Base-by-base conservation (phyloP, 2,329 filamentous ascomycete species). In the Pestalotiopsis sp. region DNA sequence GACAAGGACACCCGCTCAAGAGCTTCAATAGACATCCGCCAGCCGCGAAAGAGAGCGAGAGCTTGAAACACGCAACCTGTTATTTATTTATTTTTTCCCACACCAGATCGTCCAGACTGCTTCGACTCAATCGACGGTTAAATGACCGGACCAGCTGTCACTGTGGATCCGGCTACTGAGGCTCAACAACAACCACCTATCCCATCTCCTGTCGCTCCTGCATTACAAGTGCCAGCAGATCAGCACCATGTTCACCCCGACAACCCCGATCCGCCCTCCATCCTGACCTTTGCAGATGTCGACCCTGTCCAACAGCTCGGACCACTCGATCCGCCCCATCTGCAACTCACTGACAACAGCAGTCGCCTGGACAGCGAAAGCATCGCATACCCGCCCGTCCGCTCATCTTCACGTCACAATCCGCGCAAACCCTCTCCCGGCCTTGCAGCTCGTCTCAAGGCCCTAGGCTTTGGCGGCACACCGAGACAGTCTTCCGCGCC, bases 361-460 rank as follows among this genome's bases (percentile, higher is more conserved):
- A 36, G 31, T 36, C 31, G 31, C 57, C 57, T 66, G 36, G 68
- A 45, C 64, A 58, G 41, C 67, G n/a, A 52, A 61, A 66, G 64
- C 66, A 63, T 70, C 61, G 68, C 70, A 60, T 68, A 69, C 38
- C 70, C 76, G 25, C 68, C 73, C 70, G 70, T 70, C 68, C 77
- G 75, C 70, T 58, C 77, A 68, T 69, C 74, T 68, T 69, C 75
- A 68, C 71, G 73, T 64, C 77, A 79, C 72, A 76, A 79, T 72
- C 76, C 79, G 64, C 87, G 89, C 74, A 90, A 89, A 77, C 87
- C 89, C 1, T 90, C 89, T 12, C 89, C 89, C 56, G 89, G 89
- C 52, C 82, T 91, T 65, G 89, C 89, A 73, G 89, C 88, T 70
- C 87, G 89, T 76, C 84, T 91, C 67, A 90, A 89, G 76, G 89